Conservation (phyloP, 2,329 filamentous ascomycete genomes). For the Bipolaris victoriae region DNA sequence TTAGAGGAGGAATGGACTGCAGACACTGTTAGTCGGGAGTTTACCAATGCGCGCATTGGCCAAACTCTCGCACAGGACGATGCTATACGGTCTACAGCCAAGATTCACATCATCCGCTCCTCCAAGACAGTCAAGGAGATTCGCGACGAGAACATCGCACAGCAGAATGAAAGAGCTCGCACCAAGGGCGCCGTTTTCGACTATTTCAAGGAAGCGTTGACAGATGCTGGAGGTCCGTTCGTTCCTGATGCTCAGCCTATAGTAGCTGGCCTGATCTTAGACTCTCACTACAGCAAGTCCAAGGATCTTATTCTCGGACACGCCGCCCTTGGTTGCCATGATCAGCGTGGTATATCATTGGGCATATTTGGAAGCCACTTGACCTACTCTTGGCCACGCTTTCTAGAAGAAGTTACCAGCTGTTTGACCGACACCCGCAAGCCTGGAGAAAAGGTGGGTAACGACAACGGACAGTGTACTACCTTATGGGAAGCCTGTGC, state of each 20-base stretch:
- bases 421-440: conserved; percentile 44
- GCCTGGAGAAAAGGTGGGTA: conserved; percentile 45
- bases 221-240: conserved; percentile 33
- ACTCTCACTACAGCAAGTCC: conserved; percentile 34
- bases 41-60: conserved; percentile 21
- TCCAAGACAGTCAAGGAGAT: conserved; percentile 34
- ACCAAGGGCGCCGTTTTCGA: conserved; percentile 23
- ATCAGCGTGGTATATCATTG: conserved; percentile 33
- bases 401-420: conserved; percentile 35
- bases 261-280: conserved; percentile 42
- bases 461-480: conserved; percentile 48
- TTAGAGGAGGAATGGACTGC: conserved; percentile 41
- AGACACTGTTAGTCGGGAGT: conserved; percentile 34
- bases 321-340: conserved; percentile 34
- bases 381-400: conserved; percentile 41
- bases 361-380: conserved; percentile 38
- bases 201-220: conserved; percentile 35
- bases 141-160: conserved; percentile 23
- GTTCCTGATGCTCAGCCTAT: conserved; percentile 29
- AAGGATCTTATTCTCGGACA: conserved; percentile 32
- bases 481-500: conserved; percentile 56
- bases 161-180: conserved; percentile 27
- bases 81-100: conserved; percentile 36
- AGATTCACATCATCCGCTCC: conserved; percentile 35
- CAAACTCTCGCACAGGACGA: conserved; percentile 19